Conservation (phyloP, 495 filamentous ascomycete genomes). For the Trichoderma virens region DNA sequence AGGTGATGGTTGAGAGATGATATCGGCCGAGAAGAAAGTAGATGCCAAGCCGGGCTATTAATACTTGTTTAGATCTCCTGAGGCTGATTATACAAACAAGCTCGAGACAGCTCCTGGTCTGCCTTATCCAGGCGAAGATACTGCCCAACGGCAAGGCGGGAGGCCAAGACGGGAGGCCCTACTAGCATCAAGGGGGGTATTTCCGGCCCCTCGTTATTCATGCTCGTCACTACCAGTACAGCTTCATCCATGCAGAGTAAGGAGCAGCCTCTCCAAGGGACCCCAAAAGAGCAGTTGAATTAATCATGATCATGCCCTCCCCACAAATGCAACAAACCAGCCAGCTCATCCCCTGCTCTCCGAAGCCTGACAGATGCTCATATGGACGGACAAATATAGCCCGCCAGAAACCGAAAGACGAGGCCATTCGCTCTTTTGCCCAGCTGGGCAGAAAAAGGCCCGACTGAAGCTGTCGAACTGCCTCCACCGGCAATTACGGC, state of each 20-base stretch:
- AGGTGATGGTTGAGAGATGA: not conserved
- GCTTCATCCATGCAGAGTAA: not conserved
- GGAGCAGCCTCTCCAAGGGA: not conserved
- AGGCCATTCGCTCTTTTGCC: not conserved
- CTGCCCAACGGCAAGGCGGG: too few relatives aligned
- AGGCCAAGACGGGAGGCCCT: too few relatives aligned
- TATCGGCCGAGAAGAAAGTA: not conserved
- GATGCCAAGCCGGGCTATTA: slow-evolving; percentile 3
- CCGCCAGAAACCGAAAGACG: not conserved
- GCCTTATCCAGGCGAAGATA: not conserved
- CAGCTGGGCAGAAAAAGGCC: slow-evolving; percentile 1
- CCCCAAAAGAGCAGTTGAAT: not conserved
- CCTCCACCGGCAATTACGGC: not conserved
- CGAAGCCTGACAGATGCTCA: not conserved
- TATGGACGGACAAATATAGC: slow-evolving; percentile 6
- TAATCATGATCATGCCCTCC: not conserved
- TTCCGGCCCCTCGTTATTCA: not conserved
- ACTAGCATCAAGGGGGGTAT: not conserved
- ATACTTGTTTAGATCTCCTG: not conserved
- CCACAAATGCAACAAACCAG: not conserved
- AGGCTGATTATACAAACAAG: not conserved
- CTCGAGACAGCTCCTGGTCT: not conserved
- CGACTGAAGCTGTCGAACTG: not conserved
- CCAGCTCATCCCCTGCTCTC: not conserved
- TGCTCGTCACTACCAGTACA: not conserved